phyloP scores from a whole-genome alignment of 2,329 filamentous ascomycete genomes.

The Atkinsonella texensis region DNA sequence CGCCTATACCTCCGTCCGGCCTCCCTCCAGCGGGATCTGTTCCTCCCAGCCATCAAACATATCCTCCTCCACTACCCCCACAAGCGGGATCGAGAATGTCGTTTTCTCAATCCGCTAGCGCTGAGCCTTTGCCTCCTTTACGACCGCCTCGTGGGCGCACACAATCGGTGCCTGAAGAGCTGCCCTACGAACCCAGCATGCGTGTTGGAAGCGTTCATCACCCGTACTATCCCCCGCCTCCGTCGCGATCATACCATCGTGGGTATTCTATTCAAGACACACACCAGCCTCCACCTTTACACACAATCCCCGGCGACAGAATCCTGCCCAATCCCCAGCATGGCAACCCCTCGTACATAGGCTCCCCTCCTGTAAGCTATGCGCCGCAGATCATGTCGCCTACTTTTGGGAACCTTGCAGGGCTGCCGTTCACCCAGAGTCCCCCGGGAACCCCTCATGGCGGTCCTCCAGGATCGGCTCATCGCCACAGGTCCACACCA shows the following conservation, averaged over 20 bases:
- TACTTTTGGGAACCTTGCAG: slow-evolving; percentile 21
- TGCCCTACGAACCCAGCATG: slow-evolving; percentile 19
- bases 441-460: slow-evolving; percentile 23
- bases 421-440: slow-evolving; percentile 22
- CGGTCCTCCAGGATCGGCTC: slow-evolving; percentile 15
- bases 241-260: slow-evolving; percentile 19
- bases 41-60: slow-evolving; percentile 10
- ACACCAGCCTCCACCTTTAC: slow-evolving; percentile 18
- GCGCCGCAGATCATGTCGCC: slow-evolving; percentile 23
- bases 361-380: slow-evolving; percentile 21
- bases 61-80: slow-evolving; percentile 15
- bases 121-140: slow-evolving; percentile 26
- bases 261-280: slow-evolving; percentile 16
- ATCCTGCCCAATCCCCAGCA: slow-evolving; percentile 24
- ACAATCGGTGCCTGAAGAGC: slow-evolving; percentile 22
- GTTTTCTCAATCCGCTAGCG: slow-evolving; percentile 22
- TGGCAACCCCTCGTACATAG: slow-evolving; percentile 18
- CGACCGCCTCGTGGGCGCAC: slow-evolving; percentile 24
- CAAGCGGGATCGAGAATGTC: slow-evolving; percentile 19
- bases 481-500: slow-evolving; percentile 25
- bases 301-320: slow-evolving; percentile 19
- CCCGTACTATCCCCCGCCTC: slow-evolving; percentile 20
- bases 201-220: slow-evolving; percentile 16
- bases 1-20: background rate
- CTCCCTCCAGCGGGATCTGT: slow-evolving; percentile 3